Base-by-base conservation (phyloP, 1,284 basidiomycete genomes). In the Pseudozyma sp. region DNA sequence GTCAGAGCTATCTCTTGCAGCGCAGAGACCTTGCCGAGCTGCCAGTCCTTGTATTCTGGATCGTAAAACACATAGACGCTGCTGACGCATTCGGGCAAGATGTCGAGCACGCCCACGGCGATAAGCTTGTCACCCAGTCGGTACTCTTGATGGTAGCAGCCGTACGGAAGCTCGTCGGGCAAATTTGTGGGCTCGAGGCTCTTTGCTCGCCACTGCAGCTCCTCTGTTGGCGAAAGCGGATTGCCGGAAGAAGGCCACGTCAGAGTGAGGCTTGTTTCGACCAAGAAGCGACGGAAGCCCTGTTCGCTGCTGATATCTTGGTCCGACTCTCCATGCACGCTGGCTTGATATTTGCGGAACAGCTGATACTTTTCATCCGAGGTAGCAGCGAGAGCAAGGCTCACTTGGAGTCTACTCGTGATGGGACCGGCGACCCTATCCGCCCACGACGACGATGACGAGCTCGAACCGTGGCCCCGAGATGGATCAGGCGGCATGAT, bases 61-160 rank as follows among this genome's bases (percentile, higher is more conserved):
- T 94, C 90, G 86, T 97, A 98, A 86, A 96, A 91, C 84, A 98
- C 95, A 85, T 99, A 99, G 9, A 99, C 96, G 72, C 92, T 94
- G 14, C 94, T 96, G 5, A 99, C 91, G 75, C 96, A 95, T 31
- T 84, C 83, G 0, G 95, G 96, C 7, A 99, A 87, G 58, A 99
- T 91, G 83, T 99, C 97, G 60, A 99, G 87, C 13, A 99, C 93
- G 2, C 90, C 91, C 77, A 99, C 88, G 0, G 92, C 96, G 48
- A 98, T 89, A 13, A 98, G 87, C 79, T 90, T 82, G 9, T 90
- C 92, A 77, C 97, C 91, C 9, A 81, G 67, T 42, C 81, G 67
- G 35, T 80, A 84, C 50, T 83, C 82, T n/a, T 81, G 76, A 55
- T 84, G 82, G 50, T 80, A 83, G 19, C 60, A 47, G 47, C 81